Percentiles rank a stretch among this genome's conserved stretches.
Evolutionary conservation across 768 basidiomycete species (phyloP).

Genomic region (Gyrodon lividus): DNA sequence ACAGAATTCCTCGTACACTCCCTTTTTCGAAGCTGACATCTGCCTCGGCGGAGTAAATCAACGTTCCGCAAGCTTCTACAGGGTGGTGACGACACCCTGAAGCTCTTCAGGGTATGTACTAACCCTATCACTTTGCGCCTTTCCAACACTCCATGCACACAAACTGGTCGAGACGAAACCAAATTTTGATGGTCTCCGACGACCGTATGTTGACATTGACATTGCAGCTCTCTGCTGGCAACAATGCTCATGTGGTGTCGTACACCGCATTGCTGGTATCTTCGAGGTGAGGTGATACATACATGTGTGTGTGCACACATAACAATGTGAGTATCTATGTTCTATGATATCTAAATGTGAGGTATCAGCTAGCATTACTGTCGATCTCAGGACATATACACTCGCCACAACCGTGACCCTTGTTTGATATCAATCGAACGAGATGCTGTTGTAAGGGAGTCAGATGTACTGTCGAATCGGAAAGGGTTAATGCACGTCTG

Average conservation of each 20-base stretch:
- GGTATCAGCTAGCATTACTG: no score
- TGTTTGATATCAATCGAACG: no score
- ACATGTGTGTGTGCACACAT: no score
- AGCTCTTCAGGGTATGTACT: conserved; percentile 74
- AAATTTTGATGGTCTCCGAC: conserved; percentile 89
- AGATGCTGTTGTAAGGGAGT: no score
- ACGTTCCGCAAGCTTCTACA: conserved; percentile 95
- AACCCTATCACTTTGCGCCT: not conserved
- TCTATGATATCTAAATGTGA: no score
- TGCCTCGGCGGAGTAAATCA: conserved; percentile 83
- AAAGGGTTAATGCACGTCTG: no score
- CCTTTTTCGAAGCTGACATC: conserved; percentile 96
- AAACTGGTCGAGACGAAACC: conserved; percentile 69
- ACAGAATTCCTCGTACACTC: conserved; percentile 94
- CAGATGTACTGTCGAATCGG: no score
- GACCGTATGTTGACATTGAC: conserved; percentile 82
- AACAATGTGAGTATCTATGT: no score
- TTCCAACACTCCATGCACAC: conserved; percentile 41
- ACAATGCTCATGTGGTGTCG: conserved; percentile 11
- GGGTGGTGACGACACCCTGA: conserved; percentile 91
- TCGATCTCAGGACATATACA: no score
- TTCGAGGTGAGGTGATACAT: conserved; percentile 20
- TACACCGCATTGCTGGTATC: conserved; percentile 11
- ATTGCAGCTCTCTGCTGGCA: conserved; percentile 48
- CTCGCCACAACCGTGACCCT: no score